Percentiles rank a stretch among this genome's conserved stretches.
Conservation (phyloP, 805 yeast species). For the Yarrowia osloensis region DNA sequence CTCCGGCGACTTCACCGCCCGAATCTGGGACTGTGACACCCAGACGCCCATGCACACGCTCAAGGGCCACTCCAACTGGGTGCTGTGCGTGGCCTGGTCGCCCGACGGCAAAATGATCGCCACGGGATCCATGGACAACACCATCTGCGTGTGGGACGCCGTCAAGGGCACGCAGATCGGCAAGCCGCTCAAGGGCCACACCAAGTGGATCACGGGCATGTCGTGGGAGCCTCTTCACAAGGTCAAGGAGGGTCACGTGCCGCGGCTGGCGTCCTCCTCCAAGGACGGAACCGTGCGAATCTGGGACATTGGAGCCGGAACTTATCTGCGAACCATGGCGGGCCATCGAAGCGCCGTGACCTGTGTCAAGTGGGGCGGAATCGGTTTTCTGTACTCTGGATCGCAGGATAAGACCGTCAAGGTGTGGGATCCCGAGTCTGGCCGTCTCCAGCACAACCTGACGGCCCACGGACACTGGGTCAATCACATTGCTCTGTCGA, state of each 20-base stretch:
- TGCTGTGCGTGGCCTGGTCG: slow-evolving; percentile 84
- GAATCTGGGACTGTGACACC: slow-evolving; percentile 96
- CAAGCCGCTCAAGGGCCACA: slow-evolving; percentile 73
- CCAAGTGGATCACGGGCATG: slow-evolving; percentile 85
- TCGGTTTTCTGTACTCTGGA: slow-evolving; percentile 77
- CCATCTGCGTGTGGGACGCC: slow-evolving; percentile 85
- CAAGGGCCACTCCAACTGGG: slow-evolving; percentile 90
- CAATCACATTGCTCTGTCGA: slow-evolving; percentile 86
- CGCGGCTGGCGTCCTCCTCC: slow-evolving; percentile 77
- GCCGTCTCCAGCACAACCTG: slow-evolving; percentile 74
- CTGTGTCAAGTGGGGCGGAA: slow-evolving; percentile 97
- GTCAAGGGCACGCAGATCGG: slow-evolving; percentile 73
- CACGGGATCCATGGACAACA: slow-evolving; percentile 93
- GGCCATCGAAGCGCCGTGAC: slow-evolving; percentile 91
- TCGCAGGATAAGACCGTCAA: slow-evolving; percentile 94
- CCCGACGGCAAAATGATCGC: slow-evolving; percentile 91
- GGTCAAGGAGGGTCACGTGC: slow-evolving; percentile 59
- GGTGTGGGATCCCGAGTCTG: slow-evolving; percentile 83
- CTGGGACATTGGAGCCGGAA: slow-evolving; percentile 81
- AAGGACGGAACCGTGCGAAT: slow-evolving; percentile 87
- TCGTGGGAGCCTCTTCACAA: slow-evolving; percentile 94
- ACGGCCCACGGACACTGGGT: slow-evolving; percentile 98
- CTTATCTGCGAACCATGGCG: slow-evolving; percentile 66
- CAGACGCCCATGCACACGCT: slow-evolving; percentile 85
- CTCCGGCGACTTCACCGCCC: slow-evolving; percentile 93